A percentile compares a stretch with the other conserved stretches of the same genome.
Evolutionary conservation across 768 basidiomycete genomes (phyloP).

Genomic region (Tylopilus sp.): DNA sequence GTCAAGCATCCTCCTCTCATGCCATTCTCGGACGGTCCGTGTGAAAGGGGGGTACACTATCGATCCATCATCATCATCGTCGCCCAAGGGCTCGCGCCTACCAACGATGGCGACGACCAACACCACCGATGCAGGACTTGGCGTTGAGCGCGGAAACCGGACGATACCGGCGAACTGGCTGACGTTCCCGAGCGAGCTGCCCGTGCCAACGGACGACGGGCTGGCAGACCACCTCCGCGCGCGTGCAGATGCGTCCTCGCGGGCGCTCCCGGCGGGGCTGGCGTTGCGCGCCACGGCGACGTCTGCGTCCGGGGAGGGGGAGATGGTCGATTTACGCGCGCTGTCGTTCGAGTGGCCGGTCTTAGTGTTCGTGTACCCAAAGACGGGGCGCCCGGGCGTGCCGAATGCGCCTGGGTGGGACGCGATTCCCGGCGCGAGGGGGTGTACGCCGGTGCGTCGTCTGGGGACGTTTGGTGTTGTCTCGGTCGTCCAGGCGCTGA

Average conservation of each 20-base stretch:
- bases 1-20: neutral
- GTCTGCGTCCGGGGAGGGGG: neutral
- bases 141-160: neutral
- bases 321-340: slow-evolving; percentile 10
- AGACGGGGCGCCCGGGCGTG: slow-evolving; percentile 15
- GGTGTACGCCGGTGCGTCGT: slow-evolving; percentile 22
- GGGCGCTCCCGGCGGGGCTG: slow-evolving; percentile 4
- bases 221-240: slow-evolving; percentile 10
- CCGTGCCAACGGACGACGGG: slow-evolving; percentile 13
- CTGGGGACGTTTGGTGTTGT: too few species aligned
- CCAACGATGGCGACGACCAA: too few species aligned
- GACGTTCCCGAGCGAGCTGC: slow-evolving; percentile 12
- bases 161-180: slow-evolving; percentile 5
- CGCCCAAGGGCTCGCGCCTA: too few species aligned
- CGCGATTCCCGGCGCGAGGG: slow-evolving; percentile 23
- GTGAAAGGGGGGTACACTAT: neutral
- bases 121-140: neutral
- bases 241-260: neutral
- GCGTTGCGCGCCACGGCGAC: slow-evolving; percentile 6
- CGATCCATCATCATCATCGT: neutral
- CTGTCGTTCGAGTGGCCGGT: slow-evolving; percentile 17
- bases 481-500: neutral
- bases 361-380: slow-evolving; percentile 24
- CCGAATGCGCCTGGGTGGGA: slow-evolving; percentile 18
- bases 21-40: neutral